Evolutionary conservation across 2,329 filamentous ascomycete genomes (phyloP), one percentile per base, ranked within the genome.

Genomic region (Fusarium sp.): DNA sequence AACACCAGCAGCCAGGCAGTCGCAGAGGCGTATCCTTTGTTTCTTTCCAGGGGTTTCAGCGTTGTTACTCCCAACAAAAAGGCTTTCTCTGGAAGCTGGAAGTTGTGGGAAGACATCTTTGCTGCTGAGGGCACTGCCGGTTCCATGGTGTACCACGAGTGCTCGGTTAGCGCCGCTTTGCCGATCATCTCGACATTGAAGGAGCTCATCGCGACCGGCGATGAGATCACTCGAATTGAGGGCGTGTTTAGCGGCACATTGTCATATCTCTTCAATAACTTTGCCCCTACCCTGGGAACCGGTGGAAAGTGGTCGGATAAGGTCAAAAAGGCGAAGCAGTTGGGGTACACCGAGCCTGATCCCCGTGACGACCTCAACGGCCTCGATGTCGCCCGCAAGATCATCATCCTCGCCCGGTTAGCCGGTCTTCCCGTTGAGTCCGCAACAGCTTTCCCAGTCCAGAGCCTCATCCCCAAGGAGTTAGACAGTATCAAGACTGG

Each of bases 31-130:
- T 99, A 99, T 84, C 95, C 97, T 1, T 83, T 89, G 52, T 94
- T 97, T 83, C 87, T 99, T 70, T 88, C 90, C 79, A 90, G 91
- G 73, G 96, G 96, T 13, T 92, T 99, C 83, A 96, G 91, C 83
- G 91, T 99, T 78, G 94, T 98, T 29, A 99, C 97, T 1, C 95
- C 97, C 47, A 99, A 98, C 88, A 99, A 99, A 88, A 99, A 99
- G 85, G 96, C 94, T 16, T 99, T 99, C 85, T 97, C 95, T 0
- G 92, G 93, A 66, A 91, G 90, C 57, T 91, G 94, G 79, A 87
- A 91, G 77, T 86, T 98, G 64, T 99, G 96, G 95, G 89, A 94
- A 79, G 91, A 93, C 73, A 98, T 99, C 80, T 97, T 97, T 83
- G 85, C 86, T 4, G 89, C 94, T 1, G 92, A 95, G 1, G 87